These are phyloP conservation scores for Cardamine resedifolia DNA, from an alignment of 345 rosid genomes.

Conservation along the genomic window DNA sequence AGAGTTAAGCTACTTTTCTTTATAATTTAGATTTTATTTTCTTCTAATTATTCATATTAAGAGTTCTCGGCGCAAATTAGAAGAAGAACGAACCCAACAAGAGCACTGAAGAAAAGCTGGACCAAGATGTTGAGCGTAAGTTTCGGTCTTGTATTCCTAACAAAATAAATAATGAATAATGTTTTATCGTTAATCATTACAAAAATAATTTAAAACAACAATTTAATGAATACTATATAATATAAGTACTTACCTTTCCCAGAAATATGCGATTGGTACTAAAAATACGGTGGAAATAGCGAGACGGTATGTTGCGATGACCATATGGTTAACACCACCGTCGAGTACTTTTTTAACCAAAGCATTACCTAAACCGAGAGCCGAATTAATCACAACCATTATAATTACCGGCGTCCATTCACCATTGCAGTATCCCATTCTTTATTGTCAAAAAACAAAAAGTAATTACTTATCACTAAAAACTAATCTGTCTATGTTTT, in stretches of 20 bases:
- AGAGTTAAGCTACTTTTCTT: background rate
- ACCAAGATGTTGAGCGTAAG: slow-evolving; percentile 55
- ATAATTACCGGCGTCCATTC: slow-evolving; percentile 53
- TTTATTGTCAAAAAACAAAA: background rate
- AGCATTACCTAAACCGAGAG: slow-evolving; percentile 50
- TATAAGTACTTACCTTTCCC: slow-evolving; percentile 55
- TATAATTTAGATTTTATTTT: background rate
- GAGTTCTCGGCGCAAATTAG: background rate
- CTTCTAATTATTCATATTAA: background rate
- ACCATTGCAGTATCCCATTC: slow-evolving; percentile 39
- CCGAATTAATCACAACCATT: slow-evolving; percentile 48
- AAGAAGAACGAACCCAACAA: slow-evolving; percentile 54
- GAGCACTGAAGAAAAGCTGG: slow-evolving; percentile 66
- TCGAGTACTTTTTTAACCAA: slow-evolving; percentile 57
- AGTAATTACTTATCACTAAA: background rate
- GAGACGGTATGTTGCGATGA: slow-evolving; percentile 61
- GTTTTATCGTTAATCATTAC: background rate
- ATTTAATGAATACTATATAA: background rate
- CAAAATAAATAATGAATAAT: background rate
- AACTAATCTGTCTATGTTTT: background rate
- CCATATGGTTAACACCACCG: slow-evolving; percentile 55
- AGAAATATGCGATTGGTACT: slow-evolving; percentile 53
- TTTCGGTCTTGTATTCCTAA: slow-evolving; percentile 64
- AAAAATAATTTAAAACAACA: background rate
- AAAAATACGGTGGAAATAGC: slow-evolving; percentile 52